phyloP scores from a whole-genome alignment of 805 yeast genomes.

The Cyberlindnera bimundalis region DNA sequence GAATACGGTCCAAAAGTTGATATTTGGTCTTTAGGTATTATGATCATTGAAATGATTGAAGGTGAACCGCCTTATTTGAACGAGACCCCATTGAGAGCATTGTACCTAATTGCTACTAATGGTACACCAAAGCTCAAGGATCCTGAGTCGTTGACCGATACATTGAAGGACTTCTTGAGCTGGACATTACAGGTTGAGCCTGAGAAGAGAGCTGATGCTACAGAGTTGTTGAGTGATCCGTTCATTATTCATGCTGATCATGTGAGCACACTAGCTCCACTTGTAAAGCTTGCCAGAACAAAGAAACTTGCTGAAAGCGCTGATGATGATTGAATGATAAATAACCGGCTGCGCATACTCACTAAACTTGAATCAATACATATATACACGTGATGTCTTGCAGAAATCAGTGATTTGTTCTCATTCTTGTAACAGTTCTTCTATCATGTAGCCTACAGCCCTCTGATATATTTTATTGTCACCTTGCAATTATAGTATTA shows the following conservation, averaged over 20 bases:
- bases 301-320: conserved; percentile 47
- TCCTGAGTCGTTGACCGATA: conserved; percentile 71
- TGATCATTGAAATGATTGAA: conserved; percentile 98
- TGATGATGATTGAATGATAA: conserved; percentile 30
- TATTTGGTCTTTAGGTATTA: conserved; percentile 96
- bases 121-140: conserved; percentile 94
- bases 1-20: conserved; percentile 97
- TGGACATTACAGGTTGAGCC: conserved; percentile 94
- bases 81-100: conserved; percentile 91
- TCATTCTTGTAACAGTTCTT: too few relatives aligned
- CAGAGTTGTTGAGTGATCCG: conserved; percentile 75
- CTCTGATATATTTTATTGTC: too few relatives aligned
- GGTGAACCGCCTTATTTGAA: conserved; percentile 98
- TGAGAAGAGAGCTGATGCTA: conserved; percentile 83
- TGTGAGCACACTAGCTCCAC: conserved; percentile 60
- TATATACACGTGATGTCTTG: too few relatives aligned
- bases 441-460: too few relatives aligned
- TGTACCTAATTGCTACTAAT: conserved; percentile 91
- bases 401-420: too few relatives aligned
- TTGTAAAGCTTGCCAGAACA: conserved; percentile 69
- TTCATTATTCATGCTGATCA: conserved; percentile 65
- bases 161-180: conserved; percentile 65
- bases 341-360: too few relatives aligned
- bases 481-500: too few relatives aligned
- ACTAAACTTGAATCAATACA: too few relatives aligned